Evolutionary conservation across 192 early-diverging fungal species (phyloP).

Genomic region (Backusella liffmaniae): DNA sequence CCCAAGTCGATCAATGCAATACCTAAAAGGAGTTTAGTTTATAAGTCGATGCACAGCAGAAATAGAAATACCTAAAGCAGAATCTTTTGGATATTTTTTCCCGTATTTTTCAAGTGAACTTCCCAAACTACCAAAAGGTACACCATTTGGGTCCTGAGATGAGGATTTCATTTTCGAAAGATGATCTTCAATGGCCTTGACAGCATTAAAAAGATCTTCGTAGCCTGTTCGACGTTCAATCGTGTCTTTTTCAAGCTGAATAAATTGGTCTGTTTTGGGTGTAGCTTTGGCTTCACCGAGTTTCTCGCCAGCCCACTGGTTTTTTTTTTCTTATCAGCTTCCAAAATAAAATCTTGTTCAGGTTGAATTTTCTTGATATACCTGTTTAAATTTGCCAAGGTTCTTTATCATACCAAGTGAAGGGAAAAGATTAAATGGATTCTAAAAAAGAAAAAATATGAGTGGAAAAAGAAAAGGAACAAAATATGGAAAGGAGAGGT

Average conservation of each 20-base stretch:
- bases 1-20: constrained; percentile 50
- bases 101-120: constrained; percentile 65
- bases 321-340: constrained; percentile 1
- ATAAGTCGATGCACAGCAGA: constrained; percentile 13
- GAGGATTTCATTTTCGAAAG: constrained; percentile 68
- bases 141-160: constrained; percentile 60
- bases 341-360: neutral
- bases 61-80: constrained; percentile 38
- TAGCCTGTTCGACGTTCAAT: constrained; percentile 60
- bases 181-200: constrained; percentile 43
- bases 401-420: constrained; percentile 50
- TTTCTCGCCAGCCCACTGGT: constrained; percentile 76
- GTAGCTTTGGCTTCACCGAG: constrained; percentile 67
- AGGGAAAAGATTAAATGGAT: neutral
- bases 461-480: constrained; percentile 16
- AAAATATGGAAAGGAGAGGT: constrained; percentile 10
- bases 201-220: constrained; percentile 60
- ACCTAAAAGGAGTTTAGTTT: constrained; percentile 39
- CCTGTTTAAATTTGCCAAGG: constrained; percentile 68
- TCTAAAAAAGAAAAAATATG: neutral
- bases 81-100: constrained; percentile 36
- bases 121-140: constrained; percentile 65
- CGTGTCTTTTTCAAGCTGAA: constrained; percentile 72
- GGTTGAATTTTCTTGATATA: constrained; percentile 18
- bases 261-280: constrained; percentile 82